A percentile compares a stretch with the other conserved stretches of the same genome.
Conservation (phyloP, 352 stramenopile genomes). For the Phytopythium delawarense region DNA sequence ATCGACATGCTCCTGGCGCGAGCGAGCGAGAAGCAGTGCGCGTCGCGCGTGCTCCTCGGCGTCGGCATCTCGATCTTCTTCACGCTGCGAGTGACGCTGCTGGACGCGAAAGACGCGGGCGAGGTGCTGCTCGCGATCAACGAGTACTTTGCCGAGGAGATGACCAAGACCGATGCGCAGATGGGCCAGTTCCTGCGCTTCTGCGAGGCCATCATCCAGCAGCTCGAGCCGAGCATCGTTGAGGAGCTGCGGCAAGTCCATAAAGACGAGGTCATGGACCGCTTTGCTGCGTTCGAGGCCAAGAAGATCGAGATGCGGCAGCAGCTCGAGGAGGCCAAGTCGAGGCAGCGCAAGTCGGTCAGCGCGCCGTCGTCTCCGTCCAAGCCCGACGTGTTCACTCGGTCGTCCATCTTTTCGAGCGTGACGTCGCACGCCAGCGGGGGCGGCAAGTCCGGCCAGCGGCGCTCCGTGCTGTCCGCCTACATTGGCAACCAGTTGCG, state of each 20-base stretch:
- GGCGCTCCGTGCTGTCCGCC: conserved; percentile 28
- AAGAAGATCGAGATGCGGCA: conserved; percentile 86
- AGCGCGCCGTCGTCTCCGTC: conserved; percentile 50
- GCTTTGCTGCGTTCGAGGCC: conserved; percentile 70
- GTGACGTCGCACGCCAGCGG: conserved; percentile 11
- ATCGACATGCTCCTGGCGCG: conserved; percentile 76
- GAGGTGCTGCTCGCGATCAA: conserved; percentile 78
- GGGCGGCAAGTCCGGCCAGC: conserved; percentile 17
- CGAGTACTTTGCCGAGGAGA: conserved; percentile 69
- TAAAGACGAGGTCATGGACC: conserved; percentile 80
- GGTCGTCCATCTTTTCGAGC: conserved; percentile 39
- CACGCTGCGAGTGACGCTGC: conserved; percentile 42
- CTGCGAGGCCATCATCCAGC: conserved; percentile 58
- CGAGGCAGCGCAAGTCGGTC: conserved; percentile 32
- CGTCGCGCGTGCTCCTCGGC: conserved; percentile 65
- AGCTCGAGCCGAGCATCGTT: conserved; percentile 69
- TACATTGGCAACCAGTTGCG: conserved; percentile 69
- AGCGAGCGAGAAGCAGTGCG: conserved; percentile 52
- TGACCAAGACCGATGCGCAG: conserved; percentile 57
- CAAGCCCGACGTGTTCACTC: conserved; percentile 34
- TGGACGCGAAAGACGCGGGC: conserved; percentile 72
- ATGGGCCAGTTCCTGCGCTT: conserved; percentile 73
- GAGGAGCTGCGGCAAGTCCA: conserved; percentile 71
- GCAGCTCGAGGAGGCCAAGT: conserved; percentile 68
- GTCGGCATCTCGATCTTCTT: conserved; percentile 82